These are phyloP conservation scores for Leccinum fuscescens DNA, from an alignment of 1,284 basidiomycete genomes.

Conservation along the genomic window DNA sequence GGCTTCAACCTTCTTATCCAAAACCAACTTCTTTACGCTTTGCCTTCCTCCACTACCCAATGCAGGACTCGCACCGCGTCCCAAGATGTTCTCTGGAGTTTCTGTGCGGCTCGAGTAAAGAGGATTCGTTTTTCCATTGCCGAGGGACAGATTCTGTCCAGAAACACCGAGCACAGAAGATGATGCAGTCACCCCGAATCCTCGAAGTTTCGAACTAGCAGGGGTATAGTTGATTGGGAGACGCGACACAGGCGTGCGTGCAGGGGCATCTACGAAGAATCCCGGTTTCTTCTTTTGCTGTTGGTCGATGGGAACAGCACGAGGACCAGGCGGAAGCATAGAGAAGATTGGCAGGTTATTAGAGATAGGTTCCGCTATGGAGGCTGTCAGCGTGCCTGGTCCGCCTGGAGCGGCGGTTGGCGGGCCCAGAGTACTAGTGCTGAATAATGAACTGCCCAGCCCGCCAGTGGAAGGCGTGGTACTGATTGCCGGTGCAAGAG, in stretches of 20 bases:
- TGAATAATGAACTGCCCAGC: conserved; percentile 48
- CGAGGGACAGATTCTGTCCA: conserved; percentile 43
- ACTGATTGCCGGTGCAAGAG: conserved; percentile 36
- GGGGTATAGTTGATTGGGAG: conserved; percentile 62
- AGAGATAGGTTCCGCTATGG: conserved; percentile 89
- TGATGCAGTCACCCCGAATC: conserved; percentile 54
- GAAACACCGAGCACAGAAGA: conserved; percentile 31
- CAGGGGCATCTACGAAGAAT: conserved; percentile 69
- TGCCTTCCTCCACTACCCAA: conserved; percentile 68
- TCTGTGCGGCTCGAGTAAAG: conserved; percentile 50
- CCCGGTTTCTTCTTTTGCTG: conserved; percentile 69
- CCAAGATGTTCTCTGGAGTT: conserved; percentile 53
- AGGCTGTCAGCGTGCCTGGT: conserved; percentile 70
- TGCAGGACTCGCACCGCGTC: conserved; percentile 67
- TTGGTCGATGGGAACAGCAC: conserved; percentile 56
- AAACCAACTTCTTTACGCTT: conserved; percentile 92
- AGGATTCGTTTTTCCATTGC: conserved; percentile 50
- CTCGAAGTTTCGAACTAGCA: conserved; percentile 65
- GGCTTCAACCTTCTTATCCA: conserved; percentile 79
- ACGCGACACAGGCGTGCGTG: conserved; percentile 60
- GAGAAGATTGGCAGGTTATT: conserved; percentile 77
- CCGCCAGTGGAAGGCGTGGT: conserved; percentile 41
- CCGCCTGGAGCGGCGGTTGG: conserved; percentile 40
- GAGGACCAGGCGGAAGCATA: conserved; percentile 68
- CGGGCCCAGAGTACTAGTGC: conserved; percentile 41